Evolutionary conservation across 139 green algal species (phyloP).

Genomic region (Coelastrella sp.): DNA sequence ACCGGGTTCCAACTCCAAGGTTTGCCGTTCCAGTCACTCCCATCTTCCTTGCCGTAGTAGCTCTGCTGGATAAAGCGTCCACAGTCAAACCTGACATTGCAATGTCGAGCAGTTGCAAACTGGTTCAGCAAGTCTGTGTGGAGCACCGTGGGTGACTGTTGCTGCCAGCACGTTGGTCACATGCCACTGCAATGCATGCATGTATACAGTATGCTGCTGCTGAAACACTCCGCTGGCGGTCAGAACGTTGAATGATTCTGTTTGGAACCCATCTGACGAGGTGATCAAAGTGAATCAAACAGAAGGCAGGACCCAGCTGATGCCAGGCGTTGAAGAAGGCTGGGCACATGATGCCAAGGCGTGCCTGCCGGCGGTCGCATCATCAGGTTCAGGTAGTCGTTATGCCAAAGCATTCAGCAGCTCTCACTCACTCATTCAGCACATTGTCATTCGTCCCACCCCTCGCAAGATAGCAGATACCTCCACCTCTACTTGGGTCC

Average conservation of each 20-base stretch:
- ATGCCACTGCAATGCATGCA: too few species aligned
- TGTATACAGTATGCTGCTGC: too few species aligned
- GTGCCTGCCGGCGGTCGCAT: neutral
- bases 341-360: too few species aligned
- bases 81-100: neutral
- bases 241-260: too few species aligned
- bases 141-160: neutral
- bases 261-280: too few species aligned
- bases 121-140: neutral
- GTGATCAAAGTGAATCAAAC: too few species aligned
- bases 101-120: neutral
- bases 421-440: conserved; percentile 30
- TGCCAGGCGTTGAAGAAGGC: too few species aligned
- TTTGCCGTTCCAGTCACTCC: conserved; percentile 41
- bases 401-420: neutral
- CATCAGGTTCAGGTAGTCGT: neutral
- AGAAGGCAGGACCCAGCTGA: too few species aligned
- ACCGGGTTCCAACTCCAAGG: conserved; percentile 43
- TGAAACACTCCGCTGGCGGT: too few species aligned
- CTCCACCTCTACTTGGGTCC: conserved; percentile 9
- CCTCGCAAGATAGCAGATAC: conserved; percentile 6
- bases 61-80: conserved; percentile 25
- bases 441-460: conserved; percentile 2
- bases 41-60: conserved; percentile 46
- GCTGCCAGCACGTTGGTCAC: neutral